These are phyloP conservation scores for Nemophila menziesii DNA, from an alignment of 257 asterid species.

Conservation along the genomic window DNA sequence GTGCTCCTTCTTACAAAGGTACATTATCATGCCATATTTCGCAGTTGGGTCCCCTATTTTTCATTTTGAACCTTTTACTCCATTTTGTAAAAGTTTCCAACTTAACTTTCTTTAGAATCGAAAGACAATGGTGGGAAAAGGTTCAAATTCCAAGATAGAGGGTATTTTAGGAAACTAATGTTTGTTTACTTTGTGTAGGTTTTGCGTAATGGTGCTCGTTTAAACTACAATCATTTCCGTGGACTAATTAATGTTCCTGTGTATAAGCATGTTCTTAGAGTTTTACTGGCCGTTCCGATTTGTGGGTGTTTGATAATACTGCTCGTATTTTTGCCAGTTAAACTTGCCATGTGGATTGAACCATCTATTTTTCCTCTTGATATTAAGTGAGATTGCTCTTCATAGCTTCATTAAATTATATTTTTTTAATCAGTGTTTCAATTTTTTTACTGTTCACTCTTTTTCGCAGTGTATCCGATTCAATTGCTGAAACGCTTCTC, in stretches of 20 bases:
- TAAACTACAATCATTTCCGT: slow-evolving; percentile 95
- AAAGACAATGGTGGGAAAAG: too few relatives aligned
- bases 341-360: slow-evolving; percentile 81
- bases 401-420: not conserved
- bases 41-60: not conserved
- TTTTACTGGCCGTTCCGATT: slow-evolving; percentile 80
- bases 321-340: slow-evolving; percentile 97
- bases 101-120: too few relatives aligned
- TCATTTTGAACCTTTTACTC: too few relatives aligned
- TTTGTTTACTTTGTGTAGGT: slow-evolving; percentile 40
- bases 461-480: slow-evolving; percentile 54
- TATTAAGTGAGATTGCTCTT: slow-evolving; percentile 63
- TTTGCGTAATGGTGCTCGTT: slow-evolving; percentile 91
- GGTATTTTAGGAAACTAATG: too few relatives aligned
- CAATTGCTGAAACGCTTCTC: too few relatives aligned
- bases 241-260: slow-evolving; percentile 97
- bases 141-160: too few relatives aligned
- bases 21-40: slow-evolving; percentile 14
- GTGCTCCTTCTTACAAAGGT: slow-evolving; percentile 99
- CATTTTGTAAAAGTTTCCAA: not conserved
- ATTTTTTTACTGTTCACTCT: too few relatives aligned
- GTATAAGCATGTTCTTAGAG: slow-evolving; percentile 98
- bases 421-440: too few relatives aligned
- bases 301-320: slow-evolving; percentile 94
- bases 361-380: slow-evolving; percentile 94